Evolutionary conservation across 2,329 filamentous ascomycete species (phyloP).

Genomic region (Nemania sp.): DNA sequence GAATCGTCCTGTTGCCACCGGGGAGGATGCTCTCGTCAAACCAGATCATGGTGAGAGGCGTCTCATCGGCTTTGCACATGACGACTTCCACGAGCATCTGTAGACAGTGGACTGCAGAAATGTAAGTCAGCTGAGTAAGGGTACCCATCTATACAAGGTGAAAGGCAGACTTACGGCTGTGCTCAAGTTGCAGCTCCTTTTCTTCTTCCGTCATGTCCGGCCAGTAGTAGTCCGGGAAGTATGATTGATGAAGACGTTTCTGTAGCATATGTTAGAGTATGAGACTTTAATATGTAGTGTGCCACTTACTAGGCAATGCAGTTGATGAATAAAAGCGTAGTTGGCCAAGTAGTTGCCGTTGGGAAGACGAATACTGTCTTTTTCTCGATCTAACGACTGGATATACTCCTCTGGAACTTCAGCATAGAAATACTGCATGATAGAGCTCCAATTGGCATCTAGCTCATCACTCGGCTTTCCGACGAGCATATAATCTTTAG

Average conservation of each 20-base stretch:
- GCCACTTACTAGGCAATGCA: conserved; percentile 30
- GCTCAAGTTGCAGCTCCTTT: conserved; percentile 30
- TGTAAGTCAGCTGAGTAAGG: not conserved
- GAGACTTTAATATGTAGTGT: too few relatives aligned
- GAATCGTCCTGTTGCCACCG: conserved; percentile 32
- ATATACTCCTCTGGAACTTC: conserved; percentile 32
- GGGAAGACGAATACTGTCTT: conserved; percentile 30
- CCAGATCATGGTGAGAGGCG: conserved; percentile 35
- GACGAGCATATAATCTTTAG: conserved; percentile 29
- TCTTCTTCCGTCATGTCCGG: conserved; percentile 34
- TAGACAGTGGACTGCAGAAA: conserved; percentile 28
- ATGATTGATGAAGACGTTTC: conserved; percentile 35
- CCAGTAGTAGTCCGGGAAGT: conserved; percentile 33
- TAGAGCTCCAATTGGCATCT: conserved; percentile 27
- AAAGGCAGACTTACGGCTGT: conserved; percentile 26
- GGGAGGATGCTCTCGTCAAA: conserved; percentile 34
- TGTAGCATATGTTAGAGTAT: not conserved
- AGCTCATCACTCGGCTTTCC: conserved; percentile 30
- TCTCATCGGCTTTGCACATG: conserved; percentile 35
- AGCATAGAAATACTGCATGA: conserved; percentile 36
- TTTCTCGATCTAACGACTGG: conserved; percentile 29
- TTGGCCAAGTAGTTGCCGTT: conserved; percentile 36
- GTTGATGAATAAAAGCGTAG: conserved; percentile 33
- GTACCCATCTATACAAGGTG: not conserved
- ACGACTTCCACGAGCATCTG: conserved; percentile 33